Conservation (phyloP, 2,329 filamentous ascomycete genomes). For the Claviceps purpurea region DNA sequence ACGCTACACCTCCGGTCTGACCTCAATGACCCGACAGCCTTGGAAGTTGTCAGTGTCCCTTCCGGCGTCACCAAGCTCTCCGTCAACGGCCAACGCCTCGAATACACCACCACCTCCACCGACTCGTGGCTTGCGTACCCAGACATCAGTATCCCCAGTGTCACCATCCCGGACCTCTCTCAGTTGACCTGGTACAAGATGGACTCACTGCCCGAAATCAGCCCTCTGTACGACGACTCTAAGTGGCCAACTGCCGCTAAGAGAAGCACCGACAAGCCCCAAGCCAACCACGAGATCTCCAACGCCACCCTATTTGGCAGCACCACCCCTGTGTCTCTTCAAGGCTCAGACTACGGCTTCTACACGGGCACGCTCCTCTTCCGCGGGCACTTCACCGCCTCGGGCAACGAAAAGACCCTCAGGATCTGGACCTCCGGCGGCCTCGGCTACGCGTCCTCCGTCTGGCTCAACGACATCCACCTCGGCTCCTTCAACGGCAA, state of each 20-base stretch:
- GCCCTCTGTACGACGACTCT: constrained; percentile 51
- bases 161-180: constrained; percentile 29
- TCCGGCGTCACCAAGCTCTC: constrained; percentile 29
- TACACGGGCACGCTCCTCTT: constrained; percentile 56
- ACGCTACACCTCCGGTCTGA: constrained; percentile 54
- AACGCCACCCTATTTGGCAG: constrained; percentile 45
- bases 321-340: constrained; percentile 53
- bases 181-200: constrained; percentile 53
- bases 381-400: constrained; percentile 55
- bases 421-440: constrained; percentile 52
- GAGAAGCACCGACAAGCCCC: constrained; percentile 12
- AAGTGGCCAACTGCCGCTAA: constrained; percentile 34
- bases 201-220: constrained; percentile 58
- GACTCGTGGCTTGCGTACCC: constrained; percentile 38
- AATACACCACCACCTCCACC: constrained; percentile 23
- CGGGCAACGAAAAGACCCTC: constrained; percentile 44
- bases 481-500: constrained; percentile 51
- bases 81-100: constrained; percentile 25
- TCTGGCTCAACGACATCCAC: constrained; percentile 51
- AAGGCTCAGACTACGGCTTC: constrained; percentile 61
- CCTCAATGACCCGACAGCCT: constrained; percentile 45
- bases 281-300: constrained; percentile 42
- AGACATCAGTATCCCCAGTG: constrained; percentile 34
- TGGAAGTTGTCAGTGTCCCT: constrained; percentile 56
- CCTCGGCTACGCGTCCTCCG: constrained; percentile 49